phyloP scores from a whole-genome alignment of 2,329 filamentous ascomycete genomes.

The Apiospora sp. region DNA sequence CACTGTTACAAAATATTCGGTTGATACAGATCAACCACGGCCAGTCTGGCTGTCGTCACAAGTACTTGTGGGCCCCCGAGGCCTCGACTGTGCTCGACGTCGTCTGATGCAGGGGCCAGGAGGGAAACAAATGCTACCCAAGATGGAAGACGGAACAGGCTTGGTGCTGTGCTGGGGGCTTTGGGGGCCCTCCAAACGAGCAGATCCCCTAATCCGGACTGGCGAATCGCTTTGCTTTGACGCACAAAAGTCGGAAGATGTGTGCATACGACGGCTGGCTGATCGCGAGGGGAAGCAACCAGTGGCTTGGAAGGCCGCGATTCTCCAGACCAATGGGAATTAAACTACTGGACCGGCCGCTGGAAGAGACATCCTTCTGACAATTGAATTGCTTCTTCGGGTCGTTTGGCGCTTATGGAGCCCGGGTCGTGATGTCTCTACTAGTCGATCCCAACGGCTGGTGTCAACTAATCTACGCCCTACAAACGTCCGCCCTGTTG shows the following conservation, averaged over 20 bases:
- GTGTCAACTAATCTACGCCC: neutral
- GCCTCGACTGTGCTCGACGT: neutral
- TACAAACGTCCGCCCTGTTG: neutral
- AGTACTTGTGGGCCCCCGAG: neutral
- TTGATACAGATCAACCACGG: conserved; percentile 3
- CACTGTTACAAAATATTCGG: conserved; percentile 8
- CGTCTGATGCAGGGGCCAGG: conserved; percentile 7
- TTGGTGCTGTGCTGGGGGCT: neutral
- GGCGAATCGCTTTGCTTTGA: conserved; percentile 14
- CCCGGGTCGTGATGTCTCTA: neutral
- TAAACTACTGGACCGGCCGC: neutral
- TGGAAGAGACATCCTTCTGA: neutral
- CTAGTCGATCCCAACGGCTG: neutral
- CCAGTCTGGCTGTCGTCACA: neutral
- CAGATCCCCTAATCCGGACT: neutral
- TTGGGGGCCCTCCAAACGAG: neutral
- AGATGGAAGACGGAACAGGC: neutral
- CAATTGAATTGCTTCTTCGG: neutral
- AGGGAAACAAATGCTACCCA: conserved; percentile 12
- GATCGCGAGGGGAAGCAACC: neutral
- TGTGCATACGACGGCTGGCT: neutral
- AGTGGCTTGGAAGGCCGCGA: neutral
- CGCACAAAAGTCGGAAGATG: neutral
- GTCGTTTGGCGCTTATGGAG: neutral
- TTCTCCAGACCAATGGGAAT: neutral